phyloP scores from a whole-genome alignment of 1,139 yeast genomes.

The Candida pseudoviswanathii region DNA sequence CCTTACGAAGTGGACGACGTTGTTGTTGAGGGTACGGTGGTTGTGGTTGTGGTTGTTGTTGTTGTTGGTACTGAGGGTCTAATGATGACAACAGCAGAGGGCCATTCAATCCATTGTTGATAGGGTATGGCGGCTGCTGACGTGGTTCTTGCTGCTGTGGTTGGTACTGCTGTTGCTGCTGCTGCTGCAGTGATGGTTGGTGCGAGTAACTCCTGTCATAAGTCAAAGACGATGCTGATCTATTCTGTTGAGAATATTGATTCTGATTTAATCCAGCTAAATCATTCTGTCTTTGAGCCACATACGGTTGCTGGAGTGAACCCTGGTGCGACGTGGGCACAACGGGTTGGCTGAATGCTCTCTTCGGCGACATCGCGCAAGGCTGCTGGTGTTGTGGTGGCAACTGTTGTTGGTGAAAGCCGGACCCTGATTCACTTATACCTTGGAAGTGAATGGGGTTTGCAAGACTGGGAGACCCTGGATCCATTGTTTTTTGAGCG shows the following conservation, averaged over 20 bases:
- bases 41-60: conserved; percentile 10
- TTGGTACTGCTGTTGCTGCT: conserved; percentile 11
- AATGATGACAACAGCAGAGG: conserved; percentile 7
- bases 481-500: conserved; percentile 2
- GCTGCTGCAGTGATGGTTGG: conserved; percentile 10
- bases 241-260: conserved; percentile 5
- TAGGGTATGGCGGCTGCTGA: conserved; percentile 10
- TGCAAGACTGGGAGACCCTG: conserved; percentile 1
- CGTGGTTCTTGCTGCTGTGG: conserved; percentile 11
- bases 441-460: background rate
- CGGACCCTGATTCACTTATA: background rate
- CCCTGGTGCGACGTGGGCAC: background rate
- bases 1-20: conserved; percentile 16
- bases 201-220: conserved; percentile 5
- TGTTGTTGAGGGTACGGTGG: conserved; percentile 6
- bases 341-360: conserved; percentile 1
- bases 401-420: background rate
- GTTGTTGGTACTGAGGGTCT: conserved; percentile 14
- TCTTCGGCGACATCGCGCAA: background rate
- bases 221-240: conserved; percentile 13
- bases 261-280: conserved; percentile 11
- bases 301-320: conserved; percentile 9
- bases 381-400: background rate
- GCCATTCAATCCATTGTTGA: conserved; percentile 3
- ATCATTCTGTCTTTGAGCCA: conserved; percentile 14